Percentiles rank a stretch among this genome's conserved stretches.
Evolutionary conservation across 2,329 filamentous ascomycete species (phyloP).

Genomic region (Cytospora leucostoma): DNA sequence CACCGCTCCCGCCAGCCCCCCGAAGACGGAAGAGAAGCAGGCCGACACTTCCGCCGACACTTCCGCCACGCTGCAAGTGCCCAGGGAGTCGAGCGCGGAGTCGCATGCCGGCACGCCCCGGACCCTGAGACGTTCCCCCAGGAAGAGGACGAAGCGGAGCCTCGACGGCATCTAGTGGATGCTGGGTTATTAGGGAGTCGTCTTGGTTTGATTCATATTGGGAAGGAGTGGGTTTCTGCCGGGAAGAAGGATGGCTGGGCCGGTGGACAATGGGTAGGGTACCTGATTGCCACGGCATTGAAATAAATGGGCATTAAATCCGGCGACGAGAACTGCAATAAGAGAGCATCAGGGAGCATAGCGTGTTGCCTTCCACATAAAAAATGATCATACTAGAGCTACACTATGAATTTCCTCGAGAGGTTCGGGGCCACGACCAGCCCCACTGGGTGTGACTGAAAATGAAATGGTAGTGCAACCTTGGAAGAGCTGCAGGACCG

Average conservation of each 20-base stretch:
- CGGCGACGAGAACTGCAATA: background rate
- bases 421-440: no score
- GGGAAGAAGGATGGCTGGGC: background rate
- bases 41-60: constrained; percentile 7
- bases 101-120: constrained; percentile 25
- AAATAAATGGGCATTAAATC: background rate
- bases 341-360: background rate
- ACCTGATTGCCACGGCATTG: background rate
- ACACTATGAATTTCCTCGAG: no score
- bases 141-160: constrained; percentile 20
- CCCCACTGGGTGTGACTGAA: no score
- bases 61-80: constrained; percentile 13
- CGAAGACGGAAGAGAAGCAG: background rate
- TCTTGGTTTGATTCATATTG: background rate
- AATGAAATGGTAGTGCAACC: no score
- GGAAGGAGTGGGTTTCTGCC: background rate
- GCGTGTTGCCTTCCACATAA: background rate
- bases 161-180: constrained; percentile 5
- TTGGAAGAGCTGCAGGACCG: no score
- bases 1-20: background rate
- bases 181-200: background rate
- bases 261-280: background rate
- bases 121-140: constrained; percentile 25
- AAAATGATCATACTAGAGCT: background rate
- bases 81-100: constrained; percentile 24